phyloP scores from a whole-genome alignment of 768 basidiomycete species.

The Hebeloma cylindrosporum region DNA sequence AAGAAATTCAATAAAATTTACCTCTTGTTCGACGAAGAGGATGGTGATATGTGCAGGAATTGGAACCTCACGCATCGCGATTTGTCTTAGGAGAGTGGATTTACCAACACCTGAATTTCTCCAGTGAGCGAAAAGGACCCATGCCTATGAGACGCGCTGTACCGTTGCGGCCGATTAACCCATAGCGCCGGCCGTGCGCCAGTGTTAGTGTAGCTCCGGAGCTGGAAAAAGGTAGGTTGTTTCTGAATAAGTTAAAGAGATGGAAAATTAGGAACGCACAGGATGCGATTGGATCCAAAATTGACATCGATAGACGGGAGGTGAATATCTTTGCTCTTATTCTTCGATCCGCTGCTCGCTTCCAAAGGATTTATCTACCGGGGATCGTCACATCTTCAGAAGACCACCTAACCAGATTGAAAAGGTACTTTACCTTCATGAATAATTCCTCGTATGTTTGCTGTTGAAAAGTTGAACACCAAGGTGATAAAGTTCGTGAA shows the following conservation, averaged over 20 bases:
- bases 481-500: background rate
- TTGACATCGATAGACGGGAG: constrained; percentile 93
- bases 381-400: too few relatives aligned
- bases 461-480: constrained; percentile 36
- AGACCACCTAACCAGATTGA: too few relatives aligned
- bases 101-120: constrained; percentile 96
- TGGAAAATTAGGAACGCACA: constrained; percentile 44
- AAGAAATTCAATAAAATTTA: constrained; percentile 27
- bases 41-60: constrained; percentile 96
- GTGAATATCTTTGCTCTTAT: constrained; percentile 98
- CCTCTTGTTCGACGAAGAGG: constrained; percentile 98
- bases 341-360: constrained; percentile 71
- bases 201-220: constrained; percentile 85
- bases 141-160: constrained; percentile 10
- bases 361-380: constrained; percentile 88
- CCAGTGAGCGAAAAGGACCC: constrained; percentile 2
- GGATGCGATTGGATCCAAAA: constrained; percentile 92
- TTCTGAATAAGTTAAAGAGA: background rate
- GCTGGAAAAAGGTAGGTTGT: constrained; percentile 35
- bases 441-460: constrained; percentile 99
- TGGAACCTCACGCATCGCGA: constrained; percentile 92
- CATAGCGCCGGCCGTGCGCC: constrained; percentile 87
- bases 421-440: constrained; percentile 72
- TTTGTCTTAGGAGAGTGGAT: constrained; percentile 91
- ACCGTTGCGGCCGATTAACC: constrained; percentile 89